phyloP scores from a whole-genome alignment of 2,329 filamentous ascomycete species.

The Colletotrichum sp. region DNA sequence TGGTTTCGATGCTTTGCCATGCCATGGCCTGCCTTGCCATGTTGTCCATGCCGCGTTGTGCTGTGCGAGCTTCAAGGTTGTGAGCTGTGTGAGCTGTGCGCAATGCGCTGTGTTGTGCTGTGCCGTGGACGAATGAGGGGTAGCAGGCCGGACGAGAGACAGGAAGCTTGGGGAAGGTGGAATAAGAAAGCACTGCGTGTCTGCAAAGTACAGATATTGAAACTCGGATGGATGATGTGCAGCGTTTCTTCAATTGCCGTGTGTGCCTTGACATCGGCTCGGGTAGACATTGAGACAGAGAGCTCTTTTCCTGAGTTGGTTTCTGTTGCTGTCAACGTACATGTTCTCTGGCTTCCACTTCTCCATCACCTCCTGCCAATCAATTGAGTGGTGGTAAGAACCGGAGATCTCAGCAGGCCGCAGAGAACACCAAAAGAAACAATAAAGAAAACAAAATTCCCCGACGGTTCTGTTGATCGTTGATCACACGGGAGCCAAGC shows the following conservation, averaged over 20 bases:
- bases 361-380: neutral
- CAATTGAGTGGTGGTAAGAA: neutral
- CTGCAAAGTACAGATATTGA: neutral
- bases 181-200: neutral
- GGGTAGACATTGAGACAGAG: neutral
- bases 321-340: neutral
- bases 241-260: slow-evolving; percentile 1
- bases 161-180: neutral
- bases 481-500: slow-evolving; percentile 15
- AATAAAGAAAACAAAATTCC: slow-evolving; percentile 5
- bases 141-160: neutral
- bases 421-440: neutral
- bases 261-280: neutral
- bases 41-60: neutral
- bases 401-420: neutral
- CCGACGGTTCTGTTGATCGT: slow-evolving; percentile 10
- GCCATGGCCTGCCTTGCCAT: neutral
- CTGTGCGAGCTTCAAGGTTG: slow-evolving; percentile 1
- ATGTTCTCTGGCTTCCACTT: neutral
- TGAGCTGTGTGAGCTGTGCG: slow-evolving; percentile 10
- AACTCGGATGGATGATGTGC: slow-evolving; percentile 2
- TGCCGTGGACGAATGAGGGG: slow-evolving; percentile 5
- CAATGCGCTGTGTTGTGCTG: slow-evolving; percentile 4
- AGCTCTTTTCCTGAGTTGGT: neutral
- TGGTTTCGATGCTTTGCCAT: neutral